A percentile compares a stretch with the other conserved stretches of the same genome.
These are phyloP conservation scores for Bryopsis sp. DNA, from an alignment of 139 green algal species.

Conservation along the genomic window DNA sequence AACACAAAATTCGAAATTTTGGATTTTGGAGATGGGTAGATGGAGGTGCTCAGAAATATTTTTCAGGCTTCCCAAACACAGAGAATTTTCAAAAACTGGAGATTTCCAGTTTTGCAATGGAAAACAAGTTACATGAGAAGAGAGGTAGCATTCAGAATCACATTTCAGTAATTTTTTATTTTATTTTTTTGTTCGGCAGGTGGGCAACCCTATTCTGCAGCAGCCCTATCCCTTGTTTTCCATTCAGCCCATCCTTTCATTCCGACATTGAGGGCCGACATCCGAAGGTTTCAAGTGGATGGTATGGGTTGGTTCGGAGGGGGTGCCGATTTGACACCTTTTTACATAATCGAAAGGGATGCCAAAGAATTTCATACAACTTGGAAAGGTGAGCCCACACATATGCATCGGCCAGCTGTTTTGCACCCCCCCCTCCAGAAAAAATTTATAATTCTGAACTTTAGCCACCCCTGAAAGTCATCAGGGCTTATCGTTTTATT, in stretches of 20 bases:
- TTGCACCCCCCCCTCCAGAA: too few species aligned
- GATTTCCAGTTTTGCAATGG: too few species aligned
- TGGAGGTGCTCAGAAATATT: neutral
- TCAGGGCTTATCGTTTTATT: too few species aligned
- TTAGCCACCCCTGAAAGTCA: too few species aligned
- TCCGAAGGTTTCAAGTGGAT: slow-evolving; percentile 84
- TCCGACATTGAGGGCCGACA: slow-evolving; percentile 89
- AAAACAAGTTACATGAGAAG: too few species aligned
- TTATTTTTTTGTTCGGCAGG: slow-evolving; percentile 23
- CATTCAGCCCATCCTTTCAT: slow-evolving; percentile 77
- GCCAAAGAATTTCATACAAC: slow-evolving; percentile 66
- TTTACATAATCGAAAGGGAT: slow-evolving; percentile 75
- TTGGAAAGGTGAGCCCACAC: slow-evolving; percentile 59
- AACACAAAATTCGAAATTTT: neutral
- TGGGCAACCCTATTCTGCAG: slow-evolving; percentile 76
- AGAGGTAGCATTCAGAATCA: too few species aligned
- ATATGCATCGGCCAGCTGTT: too few species aligned
- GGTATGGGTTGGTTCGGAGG: slow-evolving; percentile 81
- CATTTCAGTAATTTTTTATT: neutral
- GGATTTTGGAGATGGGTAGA: neutral
- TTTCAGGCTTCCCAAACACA: too few species aligned
- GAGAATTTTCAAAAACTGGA: too few species aligned
- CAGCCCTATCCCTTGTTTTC: slow-evolving; percentile 89
- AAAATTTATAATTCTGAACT: too few species aligned
- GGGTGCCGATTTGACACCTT: slow-evolving; percentile 90